A percentile compares a stretch with the other conserved stretches of the same genome.
These are phyloP conservation scores for Neurospora sp. DNA, from an alignment of 495 filamentous ascomycete genomes.

Conservation along the genomic window DNA sequence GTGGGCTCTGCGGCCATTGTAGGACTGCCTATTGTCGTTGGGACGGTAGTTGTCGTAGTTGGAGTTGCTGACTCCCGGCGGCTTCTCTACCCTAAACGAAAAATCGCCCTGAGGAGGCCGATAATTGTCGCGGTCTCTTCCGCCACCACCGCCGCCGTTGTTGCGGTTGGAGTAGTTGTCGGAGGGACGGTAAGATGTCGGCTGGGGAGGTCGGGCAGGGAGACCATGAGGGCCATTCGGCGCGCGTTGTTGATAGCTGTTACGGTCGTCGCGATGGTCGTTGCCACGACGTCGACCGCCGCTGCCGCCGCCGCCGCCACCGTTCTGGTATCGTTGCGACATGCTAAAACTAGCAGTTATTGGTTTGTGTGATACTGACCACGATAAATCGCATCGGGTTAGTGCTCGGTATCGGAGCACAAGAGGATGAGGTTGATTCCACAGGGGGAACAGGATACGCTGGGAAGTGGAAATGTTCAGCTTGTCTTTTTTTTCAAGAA, in stretches of 20 bases:
- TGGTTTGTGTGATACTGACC: background rate
- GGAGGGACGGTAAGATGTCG: background rate
- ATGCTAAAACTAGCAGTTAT: background rate
- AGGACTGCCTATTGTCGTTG: conserved; percentile 1
- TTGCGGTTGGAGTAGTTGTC: background rate
- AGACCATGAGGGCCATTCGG: conserved; percentile 1
- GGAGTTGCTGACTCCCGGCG: conserved; percentile 24
- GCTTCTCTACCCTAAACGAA: conserved; percentile 33
- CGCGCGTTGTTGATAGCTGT: background rate
- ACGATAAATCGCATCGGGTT: background rate
- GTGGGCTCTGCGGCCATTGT: background rate
- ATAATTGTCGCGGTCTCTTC: conserved; percentile 10
- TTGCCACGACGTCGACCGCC: background rate
- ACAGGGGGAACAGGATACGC: background rate
- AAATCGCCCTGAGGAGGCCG: conserved; percentile 35
- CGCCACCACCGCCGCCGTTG: conserved; percentile 2
- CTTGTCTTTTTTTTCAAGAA: background rate
- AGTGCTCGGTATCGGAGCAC: background rate
- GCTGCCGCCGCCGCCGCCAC: background rate
- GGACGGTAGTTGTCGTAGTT: conserved; percentile 13
- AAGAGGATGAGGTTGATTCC: background rate
- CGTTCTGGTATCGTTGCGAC: background rate
- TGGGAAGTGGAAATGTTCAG: background rate
- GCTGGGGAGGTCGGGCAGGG: background rate
- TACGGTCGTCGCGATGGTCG: conserved; percentile 9